Evolutionary conservation across 1,284 basidiomycete genomes (phyloP).

Genomic region (Melampsora medusae): DNA sequence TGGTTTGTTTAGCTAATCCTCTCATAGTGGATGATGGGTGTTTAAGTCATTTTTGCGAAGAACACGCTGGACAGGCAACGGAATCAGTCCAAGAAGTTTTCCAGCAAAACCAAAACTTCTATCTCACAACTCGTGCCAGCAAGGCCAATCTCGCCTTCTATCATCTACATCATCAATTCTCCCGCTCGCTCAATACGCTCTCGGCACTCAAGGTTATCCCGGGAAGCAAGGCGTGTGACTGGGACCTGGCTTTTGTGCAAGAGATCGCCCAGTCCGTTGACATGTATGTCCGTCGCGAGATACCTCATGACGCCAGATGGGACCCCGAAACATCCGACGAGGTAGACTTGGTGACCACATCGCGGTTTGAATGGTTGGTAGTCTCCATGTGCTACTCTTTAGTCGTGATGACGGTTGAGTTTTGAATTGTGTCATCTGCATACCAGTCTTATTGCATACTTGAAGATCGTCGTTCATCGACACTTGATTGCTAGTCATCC

Average conservation of each 20-base stretch:
- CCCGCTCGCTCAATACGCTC: background rate
- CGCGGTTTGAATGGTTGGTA: background rate
- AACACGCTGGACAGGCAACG: background rate
- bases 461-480: conserved; percentile 15
- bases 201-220: conserved; percentile 3
- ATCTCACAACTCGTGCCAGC: background rate
- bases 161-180: background rate
- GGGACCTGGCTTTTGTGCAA: conserved; percentile 10
- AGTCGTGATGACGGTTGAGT: background rate
- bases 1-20: conserved; percentile 7
- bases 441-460: background rate
- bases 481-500: conserved; percentile 5
- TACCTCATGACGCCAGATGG: background rate
- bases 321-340: conserved; percentile 12
- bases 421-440: background rate
- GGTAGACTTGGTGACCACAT: background rate
- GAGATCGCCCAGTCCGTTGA: background rate
- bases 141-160: background rate
- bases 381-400: background rate
- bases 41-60: conserved; percentile 23
- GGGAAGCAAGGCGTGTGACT: background rate
- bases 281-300: background rate
- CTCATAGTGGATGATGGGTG: conserved; percentile 15
- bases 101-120: background rate
- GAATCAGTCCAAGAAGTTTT: background rate